Evolutionary conservation across 139 green algal species (phyloP), one percentile per base, ranked within the genome.

Genomic region (Zygnema circumcarinatum): DNA sequence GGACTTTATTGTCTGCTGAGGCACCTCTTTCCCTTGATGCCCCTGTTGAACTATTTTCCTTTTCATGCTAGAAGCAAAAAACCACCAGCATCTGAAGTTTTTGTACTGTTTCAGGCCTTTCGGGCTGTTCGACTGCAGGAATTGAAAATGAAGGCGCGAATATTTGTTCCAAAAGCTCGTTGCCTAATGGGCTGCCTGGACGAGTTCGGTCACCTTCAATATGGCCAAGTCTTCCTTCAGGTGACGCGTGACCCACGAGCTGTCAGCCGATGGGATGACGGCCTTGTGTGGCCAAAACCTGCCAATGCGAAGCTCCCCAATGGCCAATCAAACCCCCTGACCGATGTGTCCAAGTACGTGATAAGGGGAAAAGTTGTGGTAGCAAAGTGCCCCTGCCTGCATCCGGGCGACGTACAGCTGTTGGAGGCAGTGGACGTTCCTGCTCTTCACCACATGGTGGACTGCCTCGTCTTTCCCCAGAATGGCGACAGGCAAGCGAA

Each of bases 331-430:
- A n/a, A n/a, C n/a, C n/a, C n/a, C n/a, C n/a, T n/a, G n/a, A n/a
- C n/a, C n/a, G 7, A 62, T 62, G 16, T 62, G 7, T 11, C 69
- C 7, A 25, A 3, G 11, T 11, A 11, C 16, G 81, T 87, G 81
- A 29, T 87, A 0, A 11, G 1, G 0, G 89, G 89, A 20, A n/a
- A 21, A 0, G 81, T 92, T 20, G n/a, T 93, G 2, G 69, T 93
- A 7, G 85, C 76, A 76, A 93, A 92, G 76, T 86, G 89, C 53
- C 91, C 91, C 25, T 92, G 89, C 47, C 81, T 90, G 25, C 91
- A 93, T 76, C 87, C 76, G 3, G 91, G 91, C 2, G 91, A 93
- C 42, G 38, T 91, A 32, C 72, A 79, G 11, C 1, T 89, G 20
- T 80, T 93, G 40, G 39, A 79, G 20, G 90, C 90, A n/a, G 87